Base-by-base conservation (phyloP, 768 basidiomycete species). In the Suillus occidentalis region DNA sequence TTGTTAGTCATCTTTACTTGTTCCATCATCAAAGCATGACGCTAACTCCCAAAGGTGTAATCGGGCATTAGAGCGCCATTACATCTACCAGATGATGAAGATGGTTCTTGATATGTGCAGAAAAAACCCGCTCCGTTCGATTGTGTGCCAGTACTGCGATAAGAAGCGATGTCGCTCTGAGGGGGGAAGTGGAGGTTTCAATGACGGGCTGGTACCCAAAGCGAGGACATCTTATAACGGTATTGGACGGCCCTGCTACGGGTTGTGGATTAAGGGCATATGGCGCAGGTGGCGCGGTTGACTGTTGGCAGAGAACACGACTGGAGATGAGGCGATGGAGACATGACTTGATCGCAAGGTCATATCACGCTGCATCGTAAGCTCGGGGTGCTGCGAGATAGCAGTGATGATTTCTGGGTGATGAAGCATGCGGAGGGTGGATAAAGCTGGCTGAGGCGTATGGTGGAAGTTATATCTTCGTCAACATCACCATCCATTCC, bases 11-110 rank as follows among this genome's bases (percentile, higher is more conserved):
- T 59, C 20, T 59, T 40, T 13, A 28, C 25, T 42, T 31, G 60
- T 37, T 64, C 42, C 13, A 40, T 45, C 39, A 40, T 89, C 36
- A 88, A 82, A 4, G 89, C 89, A 71, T 91, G 90, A 3, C 89
- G 90, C 65, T 91, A 88, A 72, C 92, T 91, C 6, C 90, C 89
- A 66, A 83, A 91, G 68, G 89, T 83, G 60, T 90, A 81, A 69
- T 92, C 91, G 28, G 89, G 90, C 18, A 89, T 92, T 72, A 87
- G 75, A 20, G 85, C 83, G 50, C 89, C 88, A 66, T 82, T 81
- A 68, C 79, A 79, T 61, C 80, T 74, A 47, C 81, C 77, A 0
- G 80, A 76, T n/a, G 78, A 70, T 18, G 71, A 72, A 14, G 78
- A 69, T 31, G 47, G 47, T 13, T 84, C 83, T 47, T 85, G 82